These are phyloP conservation scores for Penicillium sp. DNA, from an alignment of 2,329 filamentous ascomycete genomes.

Conservation along the genomic window DNA sequence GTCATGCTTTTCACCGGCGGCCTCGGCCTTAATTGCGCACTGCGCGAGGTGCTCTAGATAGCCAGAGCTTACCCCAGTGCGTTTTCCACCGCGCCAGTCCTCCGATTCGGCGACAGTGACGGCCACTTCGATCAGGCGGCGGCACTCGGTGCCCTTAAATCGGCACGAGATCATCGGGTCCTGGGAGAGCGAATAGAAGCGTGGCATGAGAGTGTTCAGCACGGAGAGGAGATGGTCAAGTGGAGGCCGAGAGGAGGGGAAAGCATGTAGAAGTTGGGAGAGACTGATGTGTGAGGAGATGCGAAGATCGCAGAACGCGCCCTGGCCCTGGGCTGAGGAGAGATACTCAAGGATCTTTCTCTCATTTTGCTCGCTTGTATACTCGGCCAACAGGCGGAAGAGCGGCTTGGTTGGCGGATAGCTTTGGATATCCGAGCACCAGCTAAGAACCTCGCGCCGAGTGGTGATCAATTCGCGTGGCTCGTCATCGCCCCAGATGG, in stretches of 20 bases:
- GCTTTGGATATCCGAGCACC: slow-evolving; percentile 93
- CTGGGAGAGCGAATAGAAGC: slow-evolving; percentile 97
- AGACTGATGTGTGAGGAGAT: slow-evolving; percentile 85
- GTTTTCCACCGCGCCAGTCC: slow-evolving; percentile 71
- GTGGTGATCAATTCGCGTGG: slow-evolving; percentile 86
- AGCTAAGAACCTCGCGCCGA: slow-evolving; percentile 85
- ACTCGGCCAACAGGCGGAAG: slow-evolving; percentile 81
- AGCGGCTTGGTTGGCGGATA: slow-evolving; percentile 87
- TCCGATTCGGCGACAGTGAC: slow-evolving; percentile 88
- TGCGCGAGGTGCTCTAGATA: slow-evolving; percentile 87
- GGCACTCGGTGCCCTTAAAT: slow-evolving; percentile 67
- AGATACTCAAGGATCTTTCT: slow-evolving; percentile 86
- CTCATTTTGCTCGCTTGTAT: slow-evolving; percentile 77
- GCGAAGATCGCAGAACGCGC: slow-evolving; percentile 89
- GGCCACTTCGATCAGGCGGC: slow-evolving; percentile 90
- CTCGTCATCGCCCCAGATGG: slow-evolving; percentile 93
- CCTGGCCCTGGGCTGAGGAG: slow-evolving; percentile 86
- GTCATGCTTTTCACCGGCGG: slow-evolving; percentile 52
- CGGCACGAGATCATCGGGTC: slow-evolving; percentile 81
- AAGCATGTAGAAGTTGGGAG: slow-evolving; percentile 82
- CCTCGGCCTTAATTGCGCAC: slow-evolving; percentile 68
- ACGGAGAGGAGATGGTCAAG: slow-evolving; percentile 78
- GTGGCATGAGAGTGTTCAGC: slow-evolving; percentile 88
- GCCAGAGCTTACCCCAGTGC: slow-evolving; percentile 87
- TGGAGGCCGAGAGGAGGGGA: slow-evolving; percentile 87